A percentile compares a stretch with the other conserved stretches of the same genome.
These are phyloP conservation scores for Hirsutella minnesotensis DNA, from an alignment of 2,329 filamentous ascomycete species.

Conservation along the genomic window DNA sequence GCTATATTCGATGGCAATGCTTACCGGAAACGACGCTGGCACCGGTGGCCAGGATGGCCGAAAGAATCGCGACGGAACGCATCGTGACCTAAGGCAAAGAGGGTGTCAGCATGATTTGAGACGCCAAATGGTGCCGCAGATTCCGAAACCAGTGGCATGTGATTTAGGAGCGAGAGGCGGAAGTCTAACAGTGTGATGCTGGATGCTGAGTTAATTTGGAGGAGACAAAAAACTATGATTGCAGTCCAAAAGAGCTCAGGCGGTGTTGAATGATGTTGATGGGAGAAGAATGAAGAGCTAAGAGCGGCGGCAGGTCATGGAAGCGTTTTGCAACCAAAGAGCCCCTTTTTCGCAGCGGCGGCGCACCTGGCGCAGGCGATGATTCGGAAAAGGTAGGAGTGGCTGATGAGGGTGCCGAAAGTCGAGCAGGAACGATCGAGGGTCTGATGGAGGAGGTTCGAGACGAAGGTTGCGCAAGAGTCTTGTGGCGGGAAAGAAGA, in stretches of 20 bases:
- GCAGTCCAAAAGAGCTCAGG: constrained; percentile 12
- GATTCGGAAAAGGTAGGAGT: background rate
- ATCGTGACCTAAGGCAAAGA: constrained; percentile 25
- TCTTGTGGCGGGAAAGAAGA: background rate
- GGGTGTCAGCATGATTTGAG: constrained; percentile 7
- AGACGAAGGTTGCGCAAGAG: background rate
- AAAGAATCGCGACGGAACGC: constrained; percentile 31
- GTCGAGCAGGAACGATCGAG: background rate
- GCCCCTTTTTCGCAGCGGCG: background rate
- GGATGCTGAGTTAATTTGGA: constrained; percentile 2
- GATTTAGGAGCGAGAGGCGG: too few species aligned
- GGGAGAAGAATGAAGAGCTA: constrained; percentile 4
- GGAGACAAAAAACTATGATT: constrained; percentile 7
- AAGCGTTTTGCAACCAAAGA: constrained; percentile 1
- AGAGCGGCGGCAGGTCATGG: background rate
- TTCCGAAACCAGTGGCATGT: too few species aligned
- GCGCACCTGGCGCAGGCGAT: background rate
- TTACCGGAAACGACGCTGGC: constrained; percentile 30
- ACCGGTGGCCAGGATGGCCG: constrained; percentile 31
- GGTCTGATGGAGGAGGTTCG: background rate
- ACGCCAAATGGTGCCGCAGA: too few species aligned
- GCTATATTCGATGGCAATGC: constrained; percentile 6
- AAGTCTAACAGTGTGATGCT: constrained; percentile 8
- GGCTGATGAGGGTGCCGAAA: background rate
- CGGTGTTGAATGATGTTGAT: constrained; percentile 11